phyloP scores from a whole-genome alignment of 1,139 yeast genomes.

The Suhomyces anneliseae region DNA sequence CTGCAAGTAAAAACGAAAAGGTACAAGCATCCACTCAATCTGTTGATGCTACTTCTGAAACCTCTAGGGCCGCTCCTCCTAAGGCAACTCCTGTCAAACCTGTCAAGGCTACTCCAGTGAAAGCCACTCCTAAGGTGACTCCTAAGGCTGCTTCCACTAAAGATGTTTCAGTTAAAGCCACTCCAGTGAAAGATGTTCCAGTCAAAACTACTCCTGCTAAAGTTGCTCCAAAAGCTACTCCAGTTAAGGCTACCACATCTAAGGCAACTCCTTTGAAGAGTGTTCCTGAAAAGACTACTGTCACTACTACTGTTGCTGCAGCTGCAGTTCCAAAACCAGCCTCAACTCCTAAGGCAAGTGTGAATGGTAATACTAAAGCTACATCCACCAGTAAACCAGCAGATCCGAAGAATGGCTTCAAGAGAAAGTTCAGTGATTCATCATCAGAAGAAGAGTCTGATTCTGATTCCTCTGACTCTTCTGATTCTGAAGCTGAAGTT shows the following conservation, averaged over 20 bases:
- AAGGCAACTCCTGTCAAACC: not conserved
- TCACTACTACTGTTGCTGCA: too few relatives aligned
- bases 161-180: too few relatives aligned
- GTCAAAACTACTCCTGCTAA: not conserved
- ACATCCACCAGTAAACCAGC: not conserved
- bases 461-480: conserved; percentile 12
- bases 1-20: not conserved
- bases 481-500: conserved; percentile 17
- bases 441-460: conserved; percentile 13
- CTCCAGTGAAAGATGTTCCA: not conserved
- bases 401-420: conserved; percentile 1
- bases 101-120: not conserved
- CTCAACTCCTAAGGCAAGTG: not conserved
- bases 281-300: not conserved
- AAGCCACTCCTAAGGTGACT: not conserved
- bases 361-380: not conserved
- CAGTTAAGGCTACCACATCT: not conserved
- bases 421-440: conserved; percentile 13
- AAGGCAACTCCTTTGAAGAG: not conserved
- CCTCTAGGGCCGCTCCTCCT: too few relatives aligned
- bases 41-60: not conserved
- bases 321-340: not conserved
- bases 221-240: conserved; percentile 3
- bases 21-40: too few relatives aligned
- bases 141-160: not conserved